Conservation (phyloP, 345 rosid genomes). For the Boechera divaricarpa region DNA sequence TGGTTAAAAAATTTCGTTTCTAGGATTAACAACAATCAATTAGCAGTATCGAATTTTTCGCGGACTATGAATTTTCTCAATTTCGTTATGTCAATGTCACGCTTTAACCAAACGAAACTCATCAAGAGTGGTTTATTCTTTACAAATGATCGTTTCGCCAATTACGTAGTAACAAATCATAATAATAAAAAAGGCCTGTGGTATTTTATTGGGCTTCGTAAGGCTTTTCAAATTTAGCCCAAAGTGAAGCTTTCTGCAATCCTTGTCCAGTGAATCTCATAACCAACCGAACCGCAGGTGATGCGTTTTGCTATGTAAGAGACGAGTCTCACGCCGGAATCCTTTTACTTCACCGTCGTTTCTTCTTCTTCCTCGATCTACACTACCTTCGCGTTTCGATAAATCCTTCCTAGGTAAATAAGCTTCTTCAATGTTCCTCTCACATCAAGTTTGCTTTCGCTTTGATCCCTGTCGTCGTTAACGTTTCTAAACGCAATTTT, state of each 20-base stretch:
- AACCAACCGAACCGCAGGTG: conserved; percentile 30
- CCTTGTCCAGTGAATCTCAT: conserved; percentile 11
- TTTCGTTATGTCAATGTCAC: too few species aligned
- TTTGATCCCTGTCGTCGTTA: not conserved
- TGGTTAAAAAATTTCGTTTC: too few species aligned
- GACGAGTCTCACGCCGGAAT: conserved; percentile 37
- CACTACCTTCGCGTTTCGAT: not conserved
- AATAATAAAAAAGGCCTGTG: not conserved
- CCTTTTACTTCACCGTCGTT: conserved; percentile 34
- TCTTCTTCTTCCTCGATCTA: conserved; percentile 27
- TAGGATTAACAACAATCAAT: too few species aligned
- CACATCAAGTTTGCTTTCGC: not conserved
- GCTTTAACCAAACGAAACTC: too few species aligned
- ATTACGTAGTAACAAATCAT: too few species aligned
- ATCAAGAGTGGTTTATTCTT: too few species aligned
- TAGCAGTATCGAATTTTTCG: too few species aligned
- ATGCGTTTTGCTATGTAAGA: conserved; percentile 22
- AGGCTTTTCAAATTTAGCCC: conserved; percentile 21
- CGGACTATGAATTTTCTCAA: too few species aligned
- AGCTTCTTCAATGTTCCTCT: not conserved
- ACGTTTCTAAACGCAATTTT: conserved; percentile 2
- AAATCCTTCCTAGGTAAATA: not conserved
- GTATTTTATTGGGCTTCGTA: conserved; percentile 29
- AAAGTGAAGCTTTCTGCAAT: conserved; percentile 3
- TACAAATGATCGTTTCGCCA: too few species aligned